Evolutionary conservation across 371 early-diverging fungal genomes (phyloP).

Genomic region (Chytridiales sp.): DNA sequence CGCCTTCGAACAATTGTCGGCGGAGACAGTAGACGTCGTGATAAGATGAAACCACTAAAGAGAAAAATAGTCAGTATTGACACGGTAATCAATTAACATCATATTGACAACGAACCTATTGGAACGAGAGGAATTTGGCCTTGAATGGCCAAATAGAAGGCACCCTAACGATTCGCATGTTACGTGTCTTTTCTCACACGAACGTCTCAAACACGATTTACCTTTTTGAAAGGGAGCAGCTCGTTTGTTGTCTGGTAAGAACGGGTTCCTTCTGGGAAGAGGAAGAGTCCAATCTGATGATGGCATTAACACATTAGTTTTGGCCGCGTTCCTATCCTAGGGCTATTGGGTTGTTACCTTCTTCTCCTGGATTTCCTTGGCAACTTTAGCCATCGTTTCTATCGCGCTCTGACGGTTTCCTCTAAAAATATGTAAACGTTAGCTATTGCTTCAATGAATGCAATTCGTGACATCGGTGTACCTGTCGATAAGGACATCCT

Average conservation of each 20-base stretch:
- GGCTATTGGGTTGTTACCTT: slow-evolving; percentile 52
- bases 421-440: slow-evolving; percentile 25
- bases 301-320: neutral
- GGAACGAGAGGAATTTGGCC: slow-evolving; percentile 89
- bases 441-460: neutral
- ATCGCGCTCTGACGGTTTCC: slow-evolving; percentile 78
- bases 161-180: slow-evolving; percentile 24
- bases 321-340: too few relatives aligned
- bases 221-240: slow-evolving; percentile 88
- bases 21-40: slow-evolving; percentile 67
- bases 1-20: slow-evolving; percentile 61
- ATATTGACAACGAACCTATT: slow-evolving; percentile 49
- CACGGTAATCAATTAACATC: slow-evolving; percentile 2
- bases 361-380: slow-evolving; percentile 68
- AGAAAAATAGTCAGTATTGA: slow-evolving; percentile 1
- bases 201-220: slow-evolving; percentile 1
- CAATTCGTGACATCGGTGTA: too few relatives aligned
- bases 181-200: too few relatives aligned
- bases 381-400: slow-evolving; percentile 75
- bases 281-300: slow-evolving; percentile 70
- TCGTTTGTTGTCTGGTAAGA: slow-evolving; percentile 67
- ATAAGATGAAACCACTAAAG: slow-evolving; percentile 65
- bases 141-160: slow-evolving; percentile 87
- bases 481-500: slow-evolving; percentile 87
- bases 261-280: slow-evolving; percentile 95